Evolutionary conservation across 179 eudicot species (phyloP), one percentile per base, ranked within the genome.

Genomic region (Actinidia arguta): DNA sequence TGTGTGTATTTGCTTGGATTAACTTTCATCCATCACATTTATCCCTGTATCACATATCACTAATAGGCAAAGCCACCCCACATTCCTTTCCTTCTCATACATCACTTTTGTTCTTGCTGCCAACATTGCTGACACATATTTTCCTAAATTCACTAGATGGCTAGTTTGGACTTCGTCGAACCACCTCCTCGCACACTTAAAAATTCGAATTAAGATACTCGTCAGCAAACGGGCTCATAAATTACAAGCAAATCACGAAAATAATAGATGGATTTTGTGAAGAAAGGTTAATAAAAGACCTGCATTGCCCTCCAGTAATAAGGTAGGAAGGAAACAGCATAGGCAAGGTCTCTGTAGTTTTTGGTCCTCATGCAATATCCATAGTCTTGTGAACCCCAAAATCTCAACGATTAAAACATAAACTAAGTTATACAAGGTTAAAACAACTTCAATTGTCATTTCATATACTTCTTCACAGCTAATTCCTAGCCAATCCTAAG

Each of bases 251-350:
- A n/a, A n/a, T 4, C 20, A 25, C 27, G 20, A 47, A 70, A 70
- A 70, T 25, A 70, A 44, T 20, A 42, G 8, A 8, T 18, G 74
- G 74, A 70, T 70, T 70, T 27, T 18, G 74, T 4, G 5, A 18
- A n/a, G 42, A 70, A 51, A 70, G 74, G 25, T 6, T 44, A 70
- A 70, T 31, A 17, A 24, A 4, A 8, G 36, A 95, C 99, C 96
- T 96, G 99, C 99, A 96, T 95, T 64, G 99, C 99, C 80, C 99
- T 90, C 98, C 98, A 96, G 77, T 95, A 96, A 86, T 95, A 96
- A 46, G 99, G 99, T 25, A 96, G 85, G 84, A 96, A 96, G 51
- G 99, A 96, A 68, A 96, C 94, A 7, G 96, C 98, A 85, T 96
- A 95, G 51, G 98, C 93, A 5, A 96, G 93, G 80, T 96, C 98